Evolutionary conservation across 2,329 filamentous ascomycete species (phyloP), one percentile per base, ranked within the genome.

Genomic region (Phialophora expanda): DNA sequence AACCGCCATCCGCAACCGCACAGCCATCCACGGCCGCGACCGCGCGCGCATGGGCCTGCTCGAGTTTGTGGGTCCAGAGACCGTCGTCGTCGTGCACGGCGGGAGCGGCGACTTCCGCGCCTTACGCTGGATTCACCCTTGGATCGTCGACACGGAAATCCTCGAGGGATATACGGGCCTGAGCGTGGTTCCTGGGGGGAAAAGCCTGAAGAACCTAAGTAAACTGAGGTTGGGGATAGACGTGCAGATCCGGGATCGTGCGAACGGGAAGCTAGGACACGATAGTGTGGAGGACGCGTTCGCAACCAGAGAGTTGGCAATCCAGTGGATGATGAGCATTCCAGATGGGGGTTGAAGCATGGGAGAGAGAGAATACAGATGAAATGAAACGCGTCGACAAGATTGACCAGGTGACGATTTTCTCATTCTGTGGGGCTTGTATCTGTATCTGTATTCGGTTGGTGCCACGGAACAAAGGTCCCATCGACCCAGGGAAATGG

Each of bases 11-110:
- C 73, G 71, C 8, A 11, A 17, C 4, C 7, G 48, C 58, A 53
- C 58, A 8, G 58, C 58, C 8, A 61, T 61, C 30, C n/a, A 30
- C 30, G 58, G 58, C 20, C 46, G 58, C 28, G 2, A 78, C 28
- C 76, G 74, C 2, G 83, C 83, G 0, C 76, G 83, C 1, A 64
- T 73, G 2, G 76, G 75, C 1, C 63, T 86, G 0, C 83, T 79
- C 75, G 71, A 74, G 11, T 82, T 79, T 61, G 76, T 86, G 4
- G 78, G 79, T 0, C 78, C 78, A 0, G 69, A 79, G 0, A 86
- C 84, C 0, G 75, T 85, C 8, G 75, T 86, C 6, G 75, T 86
- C 2, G 79, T 80, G 0, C 84, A 86, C 60, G 77, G 76, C 0
- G 78, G 77, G 0, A 70, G 78, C 9, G 75, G 76, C 41, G 83